Evolutionary conservation across 2,329 filamentous ascomycete species (phyloP).

Genomic region (Aspergillus bombycis): DNA sequence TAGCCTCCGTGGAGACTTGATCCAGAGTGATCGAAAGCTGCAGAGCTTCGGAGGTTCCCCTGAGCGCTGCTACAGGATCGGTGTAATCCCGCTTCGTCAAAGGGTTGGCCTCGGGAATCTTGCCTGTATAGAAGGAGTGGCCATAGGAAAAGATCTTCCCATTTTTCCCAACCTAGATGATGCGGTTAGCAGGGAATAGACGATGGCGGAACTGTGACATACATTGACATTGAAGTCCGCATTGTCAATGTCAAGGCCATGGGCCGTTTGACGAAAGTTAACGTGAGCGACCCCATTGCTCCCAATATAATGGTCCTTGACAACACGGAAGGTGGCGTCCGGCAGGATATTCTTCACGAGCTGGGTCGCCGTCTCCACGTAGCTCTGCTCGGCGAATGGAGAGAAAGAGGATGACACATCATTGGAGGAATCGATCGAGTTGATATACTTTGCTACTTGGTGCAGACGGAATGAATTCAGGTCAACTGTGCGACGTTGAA

Average conservation of each 20-base stretch:
- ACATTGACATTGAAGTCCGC: conserved; percentile 24
- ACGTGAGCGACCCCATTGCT: conserved; percentile 21
- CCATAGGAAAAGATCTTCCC: conserved; percentile 21
- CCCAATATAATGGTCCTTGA: conserved; percentile 21
- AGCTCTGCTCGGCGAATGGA: conserved; percentile 6
- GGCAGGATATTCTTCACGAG: conserved; percentile 11
- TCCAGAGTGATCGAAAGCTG: conserved; percentile 9
- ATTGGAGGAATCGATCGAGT: not conserved
- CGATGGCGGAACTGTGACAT: not conserved
- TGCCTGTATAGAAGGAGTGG: conserved; percentile 18
- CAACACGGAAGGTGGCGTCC: conserved; percentile 13
- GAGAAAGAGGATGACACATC: not conserved
- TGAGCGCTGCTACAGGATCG: conserved; percentile 14
- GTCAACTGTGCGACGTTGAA: conserved; percentile 12
- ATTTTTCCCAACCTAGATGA: conserved; percentile 15
- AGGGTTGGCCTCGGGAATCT: conserved; percentile 4
- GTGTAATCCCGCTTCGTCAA: conserved; percentile 5
- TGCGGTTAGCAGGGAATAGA: not conserved
- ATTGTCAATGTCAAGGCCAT: conserved; percentile 22
- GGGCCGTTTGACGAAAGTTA: conserved; percentile 17
- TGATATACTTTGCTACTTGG: conserved; percentile 6
- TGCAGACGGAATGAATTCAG: conserved; percentile 12
- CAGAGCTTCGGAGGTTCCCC: not conserved
- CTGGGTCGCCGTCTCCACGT: conserved; percentile 12
- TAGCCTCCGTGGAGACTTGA: conserved; percentile 2